A percentile compares a stretch with the other conserved stretches of the same genome.
These are phyloP conservation scores for Kwoniella newhampshirensis DNA, from an alignment of 768 basidiomycete species.

Conservation along the genomic window DNA sequence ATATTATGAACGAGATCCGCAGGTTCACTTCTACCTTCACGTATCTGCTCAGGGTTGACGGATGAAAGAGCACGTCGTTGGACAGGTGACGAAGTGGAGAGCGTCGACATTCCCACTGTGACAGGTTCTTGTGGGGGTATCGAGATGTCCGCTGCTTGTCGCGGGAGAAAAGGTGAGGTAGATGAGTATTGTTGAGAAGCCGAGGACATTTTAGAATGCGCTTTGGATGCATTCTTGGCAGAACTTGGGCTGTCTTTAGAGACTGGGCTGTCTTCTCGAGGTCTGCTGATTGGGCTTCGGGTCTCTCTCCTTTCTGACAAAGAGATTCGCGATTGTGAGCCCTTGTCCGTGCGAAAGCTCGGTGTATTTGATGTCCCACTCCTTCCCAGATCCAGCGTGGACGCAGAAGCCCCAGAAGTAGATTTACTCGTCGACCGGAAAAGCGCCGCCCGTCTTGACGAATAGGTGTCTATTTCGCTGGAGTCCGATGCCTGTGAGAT, in stretches of 20 bases:
- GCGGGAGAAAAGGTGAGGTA: neutral
- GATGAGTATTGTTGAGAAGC: neutral
- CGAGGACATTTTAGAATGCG: neutral
- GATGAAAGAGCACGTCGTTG: too few species aligned
- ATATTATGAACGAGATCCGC: conserved; percentile 1
- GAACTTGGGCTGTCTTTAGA: too few species aligned
- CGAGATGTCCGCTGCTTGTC: conserved; percentile 5
- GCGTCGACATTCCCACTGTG: conserved; percentile 21
- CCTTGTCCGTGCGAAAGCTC: conserved; percentile 7
- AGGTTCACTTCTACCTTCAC: neutral
- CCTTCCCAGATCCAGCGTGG: neutral
- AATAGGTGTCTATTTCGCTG: conserved; percentile 25
- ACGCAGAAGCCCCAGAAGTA: neutral
- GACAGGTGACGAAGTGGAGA: neutral
- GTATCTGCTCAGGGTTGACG: too few species aligned
- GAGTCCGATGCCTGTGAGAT: conserved; percentile 5
- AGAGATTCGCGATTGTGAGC: conserved; percentile 8
- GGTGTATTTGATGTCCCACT: conserved; percentile 2
- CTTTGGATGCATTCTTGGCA: neutral
- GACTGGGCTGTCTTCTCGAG: neutral
- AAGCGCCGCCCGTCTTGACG: conserved; percentile 28
- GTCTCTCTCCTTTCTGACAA: neutral
- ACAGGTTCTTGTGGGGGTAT: conserved; percentile 24
- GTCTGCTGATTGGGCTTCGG: neutral
- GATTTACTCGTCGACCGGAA: conserved; percentile 29